Conservation (phyloP, 164 flowering plant genomes). For the Kingdonia uniflora region DNA sequence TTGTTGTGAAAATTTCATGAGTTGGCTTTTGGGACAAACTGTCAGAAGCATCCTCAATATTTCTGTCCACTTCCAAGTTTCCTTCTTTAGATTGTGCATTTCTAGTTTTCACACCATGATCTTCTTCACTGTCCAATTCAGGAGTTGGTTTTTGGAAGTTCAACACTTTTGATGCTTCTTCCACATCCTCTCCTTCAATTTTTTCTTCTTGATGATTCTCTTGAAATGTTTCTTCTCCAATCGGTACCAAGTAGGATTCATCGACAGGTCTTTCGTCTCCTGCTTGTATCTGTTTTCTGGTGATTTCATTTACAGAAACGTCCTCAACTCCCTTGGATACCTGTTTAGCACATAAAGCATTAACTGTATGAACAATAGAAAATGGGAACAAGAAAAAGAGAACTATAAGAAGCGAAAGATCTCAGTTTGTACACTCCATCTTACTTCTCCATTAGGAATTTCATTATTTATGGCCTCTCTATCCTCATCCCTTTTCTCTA, state of each 20-base stretch:
- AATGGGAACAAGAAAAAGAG: not conserved
- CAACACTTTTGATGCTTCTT: slow-evolving; percentile 5
- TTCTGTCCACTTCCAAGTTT: slow-evolving; percentile 2
- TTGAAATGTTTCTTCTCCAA: slow-evolving; percentile 4
- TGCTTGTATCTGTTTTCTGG: slow-evolving; percentile 5
- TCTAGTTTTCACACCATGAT: slow-evolving; percentile 1
- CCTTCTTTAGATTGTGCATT: slow-evolving; percentile 13
- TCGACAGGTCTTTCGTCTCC: slow-evolving; percentile 8
- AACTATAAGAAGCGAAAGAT: too few relatives aligned
- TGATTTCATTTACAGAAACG: slow-evolving; percentile 3
- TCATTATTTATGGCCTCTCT: not conserved
- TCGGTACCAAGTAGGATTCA: slow-evolving; percentile 5
- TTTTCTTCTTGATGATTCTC: slow-evolving; percentile 7
- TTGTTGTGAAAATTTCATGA: slow-evolving; percentile 6
- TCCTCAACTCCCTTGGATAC: slow-evolving; percentile 10
- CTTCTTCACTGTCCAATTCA: slow-evolving; percentile 1
- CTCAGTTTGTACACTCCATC: not conserved
- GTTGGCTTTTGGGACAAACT: slow-evolving; percentile 6
- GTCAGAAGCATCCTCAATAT: slow-evolving; percentile 7
- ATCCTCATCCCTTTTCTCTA: slow-evolving; percentile 5
- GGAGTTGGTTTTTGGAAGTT: not conserved
- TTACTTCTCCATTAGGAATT: slow-evolving; percentile 17
- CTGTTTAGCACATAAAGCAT: slow-evolving; percentile 10
- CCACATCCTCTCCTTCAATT: not conserved
- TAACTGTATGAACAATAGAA: not conserved